Conservation (phyloP, 2,329 filamentous ascomycete genomes). For the Stagonosporopsis tanaceti region DNA sequence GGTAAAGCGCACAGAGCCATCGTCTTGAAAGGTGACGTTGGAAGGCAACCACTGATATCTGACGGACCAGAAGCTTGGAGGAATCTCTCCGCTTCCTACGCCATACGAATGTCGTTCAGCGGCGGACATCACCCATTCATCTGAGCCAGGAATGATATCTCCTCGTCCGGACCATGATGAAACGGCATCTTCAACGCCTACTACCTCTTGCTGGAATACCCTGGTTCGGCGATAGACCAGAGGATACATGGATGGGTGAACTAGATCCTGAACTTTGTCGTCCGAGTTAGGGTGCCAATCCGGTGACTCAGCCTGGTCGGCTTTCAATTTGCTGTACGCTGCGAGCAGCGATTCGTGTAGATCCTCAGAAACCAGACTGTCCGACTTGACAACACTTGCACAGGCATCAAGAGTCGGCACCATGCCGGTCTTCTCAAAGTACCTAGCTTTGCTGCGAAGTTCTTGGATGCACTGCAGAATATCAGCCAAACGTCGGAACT, state of each 20-base stretch:
- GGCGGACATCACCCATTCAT: background rate
- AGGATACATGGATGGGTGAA: constrained; percentile 71
- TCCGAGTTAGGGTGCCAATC: constrained; percentile 70
- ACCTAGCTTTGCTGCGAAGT: constrained; percentile 58
- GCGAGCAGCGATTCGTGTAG: constrained; percentile 53
- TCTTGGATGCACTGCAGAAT: constrained; percentile 47
- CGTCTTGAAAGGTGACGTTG: constrained; percentile 52
- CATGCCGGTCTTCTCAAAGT: constrained; percentile 45
- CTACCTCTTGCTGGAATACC: constrained; percentile 21
- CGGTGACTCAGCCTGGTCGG: constrained; percentile 56
- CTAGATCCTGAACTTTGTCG: constrained; percentile 58
- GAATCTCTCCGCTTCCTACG: constrained; percentile 10
- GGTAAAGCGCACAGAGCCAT: constrained; percentile 48
- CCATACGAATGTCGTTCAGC: constrained; percentile 3
- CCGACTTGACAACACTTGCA: constrained; percentile 57
- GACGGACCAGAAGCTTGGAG: constrained; percentile 38
- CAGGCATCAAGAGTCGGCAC: constrained; percentile 21
- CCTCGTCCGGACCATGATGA: constrained; percentile 42
- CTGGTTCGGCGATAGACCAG: constrained; percentile 58
- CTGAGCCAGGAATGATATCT: constrained; percentile 24
- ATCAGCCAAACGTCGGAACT: background rate
- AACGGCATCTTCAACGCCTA: constrained; percentile 41
- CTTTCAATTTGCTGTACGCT: constrained; percentile 58
- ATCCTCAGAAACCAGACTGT: constrained; percentile 51
- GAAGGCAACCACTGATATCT: constrained; percentile 60